phyloP scores from a whole-genome alignment of 2,329 filamentous ascomycete genomes.

The Apiospora kogelbergensis region DNA sequence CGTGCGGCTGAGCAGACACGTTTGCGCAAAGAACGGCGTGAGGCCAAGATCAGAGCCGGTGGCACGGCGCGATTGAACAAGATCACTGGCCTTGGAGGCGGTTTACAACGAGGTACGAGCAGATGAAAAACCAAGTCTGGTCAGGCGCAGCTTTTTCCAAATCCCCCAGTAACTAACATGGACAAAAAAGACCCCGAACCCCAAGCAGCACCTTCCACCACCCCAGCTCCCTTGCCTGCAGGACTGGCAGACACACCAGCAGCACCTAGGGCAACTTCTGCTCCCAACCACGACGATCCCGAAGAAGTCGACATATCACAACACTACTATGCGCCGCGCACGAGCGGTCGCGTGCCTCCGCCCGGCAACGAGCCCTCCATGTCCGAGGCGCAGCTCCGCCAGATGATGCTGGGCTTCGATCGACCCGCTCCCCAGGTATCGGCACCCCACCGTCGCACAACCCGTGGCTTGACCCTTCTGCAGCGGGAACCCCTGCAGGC shows the following conservation, averaged over 20 bases:
- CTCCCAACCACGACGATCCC: conserved; percentile 56
- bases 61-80: conserved; percentile 70
- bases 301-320: conserved; percentile 79
- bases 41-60: conserved; percentile 75
- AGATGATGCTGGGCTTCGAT: conserved; percentile 63
- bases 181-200: conserved; percentile 9
- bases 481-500: conserved; percentile 19
- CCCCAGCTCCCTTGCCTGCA: conserved; percentile 29
- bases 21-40: conserved; percentile 74
- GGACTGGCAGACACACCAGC: conserved; percentile 24
- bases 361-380: conserved; percentile 36
- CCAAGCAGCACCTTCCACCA: conserved; percentile 27
- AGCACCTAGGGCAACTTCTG: conserved; percentile 19
- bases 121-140: neutral
- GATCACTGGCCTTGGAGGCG: conserved; percentile 71
- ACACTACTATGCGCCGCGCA: conserved; percentile 63
- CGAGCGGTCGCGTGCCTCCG: conserved; percentile 38
- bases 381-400: conserved; percentile 61
- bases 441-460: conserved; percentile 20
- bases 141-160: neutral
- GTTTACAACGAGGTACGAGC: conserved; percentile 45
- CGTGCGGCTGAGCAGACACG: conserved; percentile 66
- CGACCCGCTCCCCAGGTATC: conserved; percentile 26
- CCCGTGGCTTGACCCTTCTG: conserved; percentile 20
- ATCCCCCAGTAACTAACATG: conserved; percentile 12